These are phyloP conservation scores for Yarrowia sp. DNA, from an alignment of 805 yeast species.

Conservation along the genomic window DNA sequence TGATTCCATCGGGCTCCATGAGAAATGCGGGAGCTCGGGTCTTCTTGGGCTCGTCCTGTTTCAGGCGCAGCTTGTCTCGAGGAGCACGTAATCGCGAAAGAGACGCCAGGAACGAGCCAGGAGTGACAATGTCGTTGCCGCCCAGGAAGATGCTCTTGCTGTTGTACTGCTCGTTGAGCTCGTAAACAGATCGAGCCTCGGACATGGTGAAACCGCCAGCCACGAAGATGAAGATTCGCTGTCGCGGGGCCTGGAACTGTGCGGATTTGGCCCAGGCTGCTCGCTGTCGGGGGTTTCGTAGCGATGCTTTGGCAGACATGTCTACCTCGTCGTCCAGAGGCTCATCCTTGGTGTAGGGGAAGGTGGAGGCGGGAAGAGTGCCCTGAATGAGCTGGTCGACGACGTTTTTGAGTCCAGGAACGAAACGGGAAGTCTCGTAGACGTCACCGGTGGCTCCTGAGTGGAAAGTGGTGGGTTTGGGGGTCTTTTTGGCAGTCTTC, in stretches of 20 bases:
- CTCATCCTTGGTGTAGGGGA: conserved; percentile 79
- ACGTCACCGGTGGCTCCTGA: conserved; percentile 47
- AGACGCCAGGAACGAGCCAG: conserved; percentile 48
- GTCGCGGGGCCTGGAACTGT: conserved; percentile 53
- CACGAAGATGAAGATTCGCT: conserved; percentile 76
- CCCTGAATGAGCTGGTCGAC: conserved; percentile 58
- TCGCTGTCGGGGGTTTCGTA: conserved; percentile 73
- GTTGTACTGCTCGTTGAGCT: conserved; percentile 60
- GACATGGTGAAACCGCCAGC: conserved; percentile 91
- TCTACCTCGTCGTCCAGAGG: conserved; percentile 55
- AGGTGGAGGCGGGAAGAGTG: conserved; percentile 62
- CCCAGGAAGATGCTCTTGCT: conserved; percentile 83
- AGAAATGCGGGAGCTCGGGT: conserved; percentile 36
- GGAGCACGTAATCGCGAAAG: conserved; percentile 46
- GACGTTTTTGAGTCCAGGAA: conserved; percentile 70
- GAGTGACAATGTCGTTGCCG: conserved; percentile 70
- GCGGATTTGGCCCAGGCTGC: conserved; percentile 75
- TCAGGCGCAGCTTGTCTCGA: conserved; percentile 48
- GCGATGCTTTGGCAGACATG: conserved; percentile 55
- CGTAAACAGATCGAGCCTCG: conserved; percentile 79
- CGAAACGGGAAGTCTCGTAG: conserved; percentile 61
- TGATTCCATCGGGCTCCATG: conserved; percentile 33
- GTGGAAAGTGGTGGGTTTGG: conserved; percentile 41
- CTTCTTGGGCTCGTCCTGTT: conserved; percentile 39
- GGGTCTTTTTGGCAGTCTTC: conserved; percentile 45